Base-by-base conservation (phyloP, 768 basidiomycete genomes). In the Lentinus tigrinus region DNA sequence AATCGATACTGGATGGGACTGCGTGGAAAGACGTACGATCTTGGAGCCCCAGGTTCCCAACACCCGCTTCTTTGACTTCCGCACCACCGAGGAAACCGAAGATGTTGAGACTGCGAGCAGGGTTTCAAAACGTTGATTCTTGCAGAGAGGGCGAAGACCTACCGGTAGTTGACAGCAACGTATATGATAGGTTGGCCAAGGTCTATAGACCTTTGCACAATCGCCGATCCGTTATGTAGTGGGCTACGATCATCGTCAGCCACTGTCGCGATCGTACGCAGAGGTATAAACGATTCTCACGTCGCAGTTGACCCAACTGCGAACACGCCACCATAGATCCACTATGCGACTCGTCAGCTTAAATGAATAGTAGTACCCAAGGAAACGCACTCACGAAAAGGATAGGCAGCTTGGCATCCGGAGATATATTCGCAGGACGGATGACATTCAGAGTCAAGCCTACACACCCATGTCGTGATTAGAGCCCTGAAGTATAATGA, bases 161-260 rank as follows among this genome's bases (percentile, higher is more conserved):
- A 65, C 61, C 75, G 62, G 64, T 84, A 84, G 61, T 85, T 85
- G 74, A 83, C 77, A 36, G 77, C 76, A 3, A 82, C 81, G 57
- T 77, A 82, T 2, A 83, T 72, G 17, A 83, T 70, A 4, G 81
- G 82, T 50, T 78, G 63, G 11, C 73, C 75, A 10, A 81, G 61
- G 28, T 68, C 70, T 23, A 77, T 71, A 0, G 81, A 82, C 8
- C 78, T 74, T 23, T 75, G 63, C 7, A 83, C 80, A 24, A 83
- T 72, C 78, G 77, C 55, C 80, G 76, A 40, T 76, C 77, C 40
- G 77, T 79, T 52, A 31, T 14, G 16, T 26, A 2, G 7, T 2
- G 8, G 42, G 26, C 39, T 13, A 13, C 3, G 2, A 24, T 27
- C 31, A 7, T 43, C 19, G 38, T 1, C n/a, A 17, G 31, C 36